Conservation (phyloP, 2,329 filamentous ascomycete genomes). For the Chaetomium sp. region DNA sequence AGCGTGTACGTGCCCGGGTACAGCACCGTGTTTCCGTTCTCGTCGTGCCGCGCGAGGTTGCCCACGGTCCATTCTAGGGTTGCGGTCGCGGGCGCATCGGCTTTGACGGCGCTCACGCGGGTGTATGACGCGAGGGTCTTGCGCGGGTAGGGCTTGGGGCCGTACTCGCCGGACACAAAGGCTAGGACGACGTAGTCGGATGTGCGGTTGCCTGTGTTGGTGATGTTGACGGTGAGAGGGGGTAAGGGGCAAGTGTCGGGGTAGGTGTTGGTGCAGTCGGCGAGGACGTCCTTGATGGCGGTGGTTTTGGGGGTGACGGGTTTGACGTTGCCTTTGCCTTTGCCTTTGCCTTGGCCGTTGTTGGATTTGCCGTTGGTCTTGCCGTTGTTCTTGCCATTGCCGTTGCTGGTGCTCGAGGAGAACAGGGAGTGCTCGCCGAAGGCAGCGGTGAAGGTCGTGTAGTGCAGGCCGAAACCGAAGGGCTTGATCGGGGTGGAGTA, state of each 20-base stretch:
- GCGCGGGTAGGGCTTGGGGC: slow-evolving; percentile 42
- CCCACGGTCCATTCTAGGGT: slow-evolving; percentile 40
- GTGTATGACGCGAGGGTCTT: slow-evolving; percentile 46
- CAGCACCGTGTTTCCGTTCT: slow-evolving; percentile 43
- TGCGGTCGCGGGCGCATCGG: slow-evolving; percentile 25
- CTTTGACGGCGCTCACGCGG: slow-evolving; percentile 34
- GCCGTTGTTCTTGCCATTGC: not conserved
- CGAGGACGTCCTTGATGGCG: slow-evolving; percentile 30
- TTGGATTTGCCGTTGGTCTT: no score
- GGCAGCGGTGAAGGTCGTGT: slow-evolving; percentile 39
- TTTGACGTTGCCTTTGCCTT: not conserved
- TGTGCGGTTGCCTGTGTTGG: slow-evolving; percentile 38
- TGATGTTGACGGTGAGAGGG: slow-evolving; percentile 35
- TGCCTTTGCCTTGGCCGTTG: not conserved
- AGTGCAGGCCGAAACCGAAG: slow-evolving; percentile 51
- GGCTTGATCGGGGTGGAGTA: slow-evolving; percentile 42
- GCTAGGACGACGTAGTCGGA: slow-evolving; percentile 47
- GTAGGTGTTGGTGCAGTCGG: slow-evolving; percentile 31
- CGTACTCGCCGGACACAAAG: slow-evolving; percentile 39
- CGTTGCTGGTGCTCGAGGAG: slow-evolving; percentile 4
- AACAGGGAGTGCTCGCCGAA: slow-evolving; percentile 15
- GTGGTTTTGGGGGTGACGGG: slow-evolving; percentile 9
- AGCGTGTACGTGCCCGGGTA: slow-evolving; percentile 46
- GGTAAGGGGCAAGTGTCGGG: slow-evolving; percentile 38
- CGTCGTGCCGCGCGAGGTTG: slow-evolving; percentile 41